Base-by-base conservation (phyloP, 2,329 filamentous ascomycete species). In the Volutella citrinella region DNA sequence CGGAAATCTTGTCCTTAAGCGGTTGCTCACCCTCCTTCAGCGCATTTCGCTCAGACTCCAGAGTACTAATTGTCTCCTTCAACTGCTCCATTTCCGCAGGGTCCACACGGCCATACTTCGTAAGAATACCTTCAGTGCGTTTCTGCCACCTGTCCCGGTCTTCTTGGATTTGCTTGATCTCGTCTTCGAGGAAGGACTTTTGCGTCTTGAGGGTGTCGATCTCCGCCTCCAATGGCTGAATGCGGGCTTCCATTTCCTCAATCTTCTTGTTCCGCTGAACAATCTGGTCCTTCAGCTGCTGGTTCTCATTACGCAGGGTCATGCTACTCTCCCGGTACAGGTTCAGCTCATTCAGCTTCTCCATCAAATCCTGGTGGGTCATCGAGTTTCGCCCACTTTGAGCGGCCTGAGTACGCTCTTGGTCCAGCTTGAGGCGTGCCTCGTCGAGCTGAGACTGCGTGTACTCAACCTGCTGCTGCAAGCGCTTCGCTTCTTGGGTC, bases 61-160 rank as follows among this genome's bases (percentile, higher is more conserved):
- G 65, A 3, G 66, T 66, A 7, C 78, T 66, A 33, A 96, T 77
- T 39, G 82, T 82, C 55, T 85, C 80, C 66, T 93, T 95, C 38
- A 98, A 74, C 40, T 84, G 82, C 51, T 97, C 91, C 57, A 96
- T 77, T 55, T 97, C 91, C 4, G 87, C 87, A 26, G 93, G 91
- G 56, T 98, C 93, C 32, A 94, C 87, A 36, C 91, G 87, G 49
- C 95, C 90, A 56, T 97, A 96, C 59, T 95, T 96, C 47, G 88
- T 89, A 31, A 98, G 77, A 42, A 98, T 96, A 49, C 94, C 87
- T 57, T 97, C 89, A 3, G 89, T 94, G 16, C 93, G 84, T 69
- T 96, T 91, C 63, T 95, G 89, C 87, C 91, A 96, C 38, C 87
- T 80, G 57, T 97, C 91, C 12, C 93, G 83, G 56, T 97, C 91